phyloP scores from a whole-genome alignment of 225 moss, liverwort and hornwort species.

The Asterella californica region DNA sequence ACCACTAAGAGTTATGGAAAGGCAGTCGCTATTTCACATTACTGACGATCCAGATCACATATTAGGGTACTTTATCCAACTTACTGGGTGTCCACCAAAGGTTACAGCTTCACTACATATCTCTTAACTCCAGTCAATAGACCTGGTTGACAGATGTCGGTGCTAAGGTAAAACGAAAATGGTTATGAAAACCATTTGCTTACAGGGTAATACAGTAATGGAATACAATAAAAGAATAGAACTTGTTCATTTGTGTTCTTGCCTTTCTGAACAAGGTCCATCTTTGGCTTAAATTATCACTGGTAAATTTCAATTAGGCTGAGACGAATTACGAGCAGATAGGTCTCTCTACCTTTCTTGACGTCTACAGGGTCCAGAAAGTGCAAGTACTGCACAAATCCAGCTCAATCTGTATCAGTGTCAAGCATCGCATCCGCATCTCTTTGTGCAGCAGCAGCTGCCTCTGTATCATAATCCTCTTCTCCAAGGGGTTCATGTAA shows the following conservation, averaged over 20 bases:
- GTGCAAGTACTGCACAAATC: slow-evolving; percentile 10
- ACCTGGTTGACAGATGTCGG: background rate
- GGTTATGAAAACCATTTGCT: slow-evolving; percentile 12
- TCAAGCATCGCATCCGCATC: slow-evolving; percentile 71
- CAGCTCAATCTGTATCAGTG: slow-evolving; percentile 55
- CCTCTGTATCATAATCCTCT: slow-evolving; percentile 60
- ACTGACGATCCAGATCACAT: background rate
- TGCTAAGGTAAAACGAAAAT: background rate
- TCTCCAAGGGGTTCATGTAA: slow-evolving; percentile 74
- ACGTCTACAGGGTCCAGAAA: background rate
- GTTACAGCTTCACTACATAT: too few relatives aligned
- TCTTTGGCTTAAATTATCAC: background rate
- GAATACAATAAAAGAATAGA: too few relatives aligned
- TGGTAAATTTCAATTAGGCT: background rate
- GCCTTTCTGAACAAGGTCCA: background rate
- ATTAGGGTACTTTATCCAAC: background rate
- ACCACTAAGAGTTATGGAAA: background rate
- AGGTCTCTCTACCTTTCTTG: slow-evolving; percentile 18
- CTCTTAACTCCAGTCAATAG: background rate
- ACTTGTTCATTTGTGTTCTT: too few relatives aligned
- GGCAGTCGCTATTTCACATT: background rate
- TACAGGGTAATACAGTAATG: background rate
- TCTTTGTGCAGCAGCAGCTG: slow-evolving; percentile 55
- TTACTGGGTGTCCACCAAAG: background rate
- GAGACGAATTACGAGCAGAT: background rate